Conservation (phyloP, 768 basidiomycete species). For the Suillus clintonianus region DNA sequence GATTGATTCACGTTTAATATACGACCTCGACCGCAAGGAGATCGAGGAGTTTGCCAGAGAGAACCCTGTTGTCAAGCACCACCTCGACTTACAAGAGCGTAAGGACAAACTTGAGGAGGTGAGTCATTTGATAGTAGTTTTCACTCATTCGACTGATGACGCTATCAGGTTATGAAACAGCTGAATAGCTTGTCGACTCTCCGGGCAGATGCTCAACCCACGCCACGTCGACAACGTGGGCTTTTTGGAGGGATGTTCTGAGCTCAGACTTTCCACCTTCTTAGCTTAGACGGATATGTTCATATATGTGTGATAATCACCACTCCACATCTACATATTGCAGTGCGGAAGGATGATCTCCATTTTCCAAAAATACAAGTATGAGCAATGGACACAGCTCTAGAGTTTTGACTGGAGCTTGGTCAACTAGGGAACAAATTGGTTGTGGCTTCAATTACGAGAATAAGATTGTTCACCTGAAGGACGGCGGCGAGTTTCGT, state of each 20-base stretch:
- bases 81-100: constrained; percentile 92
- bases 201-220: constrained; percentile 77
- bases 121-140: constrained; percentile 11
- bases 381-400: constrained; percentile 10
- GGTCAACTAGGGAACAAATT: constrained; percentile 24
- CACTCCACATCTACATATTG: constrained; percentile 14
- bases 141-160: constrained; percentile 8
- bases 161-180: constrained; percentile 87
- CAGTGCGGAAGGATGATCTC: not conserved
- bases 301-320: constrained; percentile 18
- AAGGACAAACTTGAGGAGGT: constrained; percentile 98
- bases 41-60: constrained; percentile 92
- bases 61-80: constrained; percentile 84
- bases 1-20: constrained; percentile 91
- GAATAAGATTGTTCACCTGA: constrained; percentile 51
- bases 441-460: not conserved
- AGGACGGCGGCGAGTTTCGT: constrained; percentile 87
- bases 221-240: constrained; percentile 72
- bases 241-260: constrained; percentile 78
- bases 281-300: not conserved
- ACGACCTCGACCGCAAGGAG: constrained; percentile 90
- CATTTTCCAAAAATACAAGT: not conserved
- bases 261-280: constrained; percentile 15
- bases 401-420: constrained; percentile 47
- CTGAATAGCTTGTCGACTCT: constrained; percentile 90